Evolutionary conservation across 169 alveolate species (phyloP).

Genomic region (Plasmodium berghei): DNA sequence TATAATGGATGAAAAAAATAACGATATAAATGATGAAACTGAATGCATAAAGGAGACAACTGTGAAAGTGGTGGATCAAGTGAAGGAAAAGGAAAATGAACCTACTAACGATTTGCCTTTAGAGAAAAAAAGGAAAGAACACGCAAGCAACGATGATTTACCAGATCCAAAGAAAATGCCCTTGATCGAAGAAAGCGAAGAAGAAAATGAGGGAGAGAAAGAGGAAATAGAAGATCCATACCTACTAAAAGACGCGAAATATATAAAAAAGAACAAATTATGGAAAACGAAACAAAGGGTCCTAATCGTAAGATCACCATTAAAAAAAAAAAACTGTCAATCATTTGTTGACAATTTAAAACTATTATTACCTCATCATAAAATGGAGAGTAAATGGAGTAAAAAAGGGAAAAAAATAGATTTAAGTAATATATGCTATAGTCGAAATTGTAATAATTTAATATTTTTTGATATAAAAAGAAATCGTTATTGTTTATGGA

Average conservation of each 20-base stretch:
- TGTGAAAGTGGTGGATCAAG: not conserved
- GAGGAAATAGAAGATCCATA: slow-evolving; percentile 87
- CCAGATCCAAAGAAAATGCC: no score
- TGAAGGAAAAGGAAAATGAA: not conserved
- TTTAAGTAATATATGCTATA: slow-evolving; percentile 87
- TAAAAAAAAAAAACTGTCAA: slow-evolving; percentile 93
- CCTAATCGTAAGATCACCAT: slow-evolving; percentile 95
- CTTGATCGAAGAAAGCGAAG: not conserved
- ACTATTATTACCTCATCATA: slow-evolving; percentile 97
- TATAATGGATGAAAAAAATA: no score
- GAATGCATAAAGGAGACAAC: no score
- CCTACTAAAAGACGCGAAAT: slow-evolving; percentile 88
- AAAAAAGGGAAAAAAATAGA: slow-evolving; percentile 88
- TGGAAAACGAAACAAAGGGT: slow-evolving; percentile 97
- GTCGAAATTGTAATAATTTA: slow-evolving; percentile 91
- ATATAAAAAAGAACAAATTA: slow-evolving; percentile 86
- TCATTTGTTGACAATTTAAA: slow-evolving; percentile 95
- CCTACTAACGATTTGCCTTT: no score
- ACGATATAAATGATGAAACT: no score
- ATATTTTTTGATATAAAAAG: slow-evolving; percentile 94
- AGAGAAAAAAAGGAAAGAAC: no score
- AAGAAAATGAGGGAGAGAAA: slow-evolving; percentile 5
- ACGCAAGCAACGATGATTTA: no score
- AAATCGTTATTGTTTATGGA: slow-evolving; percentile 94
- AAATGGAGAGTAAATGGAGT: slow-evolving; percentile 89